Evolutionary conservation across 257 asterid genomes (phyloP), one percentile per base, ranked within the genome.

Genomic region (Gardenia jasminoides): DNA sequence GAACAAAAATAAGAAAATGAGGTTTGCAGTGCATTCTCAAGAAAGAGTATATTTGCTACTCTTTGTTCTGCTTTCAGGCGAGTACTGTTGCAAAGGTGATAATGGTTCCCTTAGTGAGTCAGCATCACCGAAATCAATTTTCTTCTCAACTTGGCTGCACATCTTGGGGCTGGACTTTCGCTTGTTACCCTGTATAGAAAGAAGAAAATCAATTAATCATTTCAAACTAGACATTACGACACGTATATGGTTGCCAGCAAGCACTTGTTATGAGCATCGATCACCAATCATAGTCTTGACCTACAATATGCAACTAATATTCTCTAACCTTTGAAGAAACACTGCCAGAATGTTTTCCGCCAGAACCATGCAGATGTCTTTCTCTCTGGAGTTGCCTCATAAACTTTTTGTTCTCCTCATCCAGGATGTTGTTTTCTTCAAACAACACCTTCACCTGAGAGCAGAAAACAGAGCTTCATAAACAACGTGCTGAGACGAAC

Each of bases 41-140:
- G n/a, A 24, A 70, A 56, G 26, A 58, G 41, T 41, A 54, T 67
- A 17, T 19, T 54, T 71, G 76, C 82, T 89, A 91, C 81, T 86
- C 85, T 90, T 88, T 89, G 84, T 72, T 82, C 92, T 84, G 52
- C 88, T 81, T 79, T 92, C 93, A 1, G 97, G 94, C 15, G 96
- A 89, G 86, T 86, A 88, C 79, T 46, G 80, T 33, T 82, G 91
- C 84, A 94, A 82, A 1, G 97, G 98, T 73, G 97, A 96, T 70
- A 93, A 86, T 50, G 99, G 97, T 82, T 68, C 90, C 77, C 97
- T 89, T 67, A 72, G 83, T 44, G 88, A 80, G 50, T 91, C 96
- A 67, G 70, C 86, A 33, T 88, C 90, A 22, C 84, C 76, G 50
- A 82, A 88, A 76, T 91, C 93, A 24, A 89, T 67, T 82, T 84